Evolutionary conservation across 176 grass and related monocot genomes (phyloP), one percentile per base, ranked within the genome.

Genomic region (Triticum monococcum): DNA sequence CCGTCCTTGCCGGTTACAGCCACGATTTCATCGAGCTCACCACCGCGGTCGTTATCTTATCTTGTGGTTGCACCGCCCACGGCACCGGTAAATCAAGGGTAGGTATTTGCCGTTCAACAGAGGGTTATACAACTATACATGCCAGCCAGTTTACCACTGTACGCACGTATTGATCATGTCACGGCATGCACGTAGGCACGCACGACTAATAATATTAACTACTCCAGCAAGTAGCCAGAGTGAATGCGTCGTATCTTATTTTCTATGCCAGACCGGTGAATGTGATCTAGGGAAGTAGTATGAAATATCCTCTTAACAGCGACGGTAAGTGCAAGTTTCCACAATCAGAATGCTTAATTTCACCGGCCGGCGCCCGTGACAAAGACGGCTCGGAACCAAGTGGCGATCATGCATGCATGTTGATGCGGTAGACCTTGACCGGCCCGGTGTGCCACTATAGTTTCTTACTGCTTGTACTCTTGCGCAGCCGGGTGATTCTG

Each of bases 401-500:
- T 56, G 74, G 74, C 22, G 26, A 76, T 11, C 45, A 50, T 52
- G 41, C 71, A 74, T 74, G 72, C 43, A 75, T 52, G 43, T 8
- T 18, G 65, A 68, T 31, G 24, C 17, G 8, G 25, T 32, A 31
- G 73, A 54, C 73, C 30, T 54, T 76, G 74, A 77, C 74, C 22
- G 20, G 6, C 13, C 2, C 16, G 12, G 4, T 7, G 22, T 8
- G 10, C 4, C 9, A 16, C 12, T 73, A 50, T 75, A 10, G 73
- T 11, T 32, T 77, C 46, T 77, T 20, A 85, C 7, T 54, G 35
- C 82, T 60, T 30, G 72, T 48, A 13, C 38, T 37, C 11, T 32
- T 9, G 3, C 81, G 84, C 94, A 95, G 94, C 57, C 94, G 87
- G 24, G 86, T 95, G 87, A 87, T 93, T 81, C 70, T 92, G 67